phyloP scores from a whole-genome alignment of 2,329 filamentous ascomycete genomes.

The Raffaelea deltoideospora region DNA sequence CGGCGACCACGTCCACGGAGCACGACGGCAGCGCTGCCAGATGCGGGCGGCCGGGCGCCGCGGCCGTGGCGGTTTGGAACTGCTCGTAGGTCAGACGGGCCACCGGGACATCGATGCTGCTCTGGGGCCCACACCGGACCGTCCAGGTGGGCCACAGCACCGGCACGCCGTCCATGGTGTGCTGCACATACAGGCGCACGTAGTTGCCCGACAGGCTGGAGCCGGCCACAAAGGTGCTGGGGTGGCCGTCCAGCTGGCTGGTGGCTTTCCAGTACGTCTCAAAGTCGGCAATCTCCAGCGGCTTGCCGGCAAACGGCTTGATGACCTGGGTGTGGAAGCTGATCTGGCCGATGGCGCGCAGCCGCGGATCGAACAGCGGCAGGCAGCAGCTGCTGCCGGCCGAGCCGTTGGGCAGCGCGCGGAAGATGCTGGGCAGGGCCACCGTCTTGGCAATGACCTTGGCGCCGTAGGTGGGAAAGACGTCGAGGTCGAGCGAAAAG shows the following conservation, averaged over 20 bases:
- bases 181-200: constrained; percentile 77
- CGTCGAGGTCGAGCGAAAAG: constrained; percentile 92
- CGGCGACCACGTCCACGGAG: constrained; percentile 39
- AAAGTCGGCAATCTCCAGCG: constrained; percentile 93
- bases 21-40: constrained; percentile 28
- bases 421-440: constrained; percentile 76
- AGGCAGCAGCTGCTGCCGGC: constrained; percentile 60
- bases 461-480: constrained; percentile 92
- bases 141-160: constrained; percentile 82
- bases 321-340: constrained; percentile 93
- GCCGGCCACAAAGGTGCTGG: constrained; percentile 78
- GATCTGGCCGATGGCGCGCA: constrained; percentile 85
- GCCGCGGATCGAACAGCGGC: constrained; percentile 80
- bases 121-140: constrained; percentile 37
- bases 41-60: constrained; percentile 25
- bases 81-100: constrained; percentile 62
- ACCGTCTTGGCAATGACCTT: constrained; percentile 96
- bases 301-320: constrained; percentile 84
- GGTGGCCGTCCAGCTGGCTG: constrained; percentile 75
- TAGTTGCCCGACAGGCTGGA: constrained; percentile 96
- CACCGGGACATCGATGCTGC: constrained; percentile 58
- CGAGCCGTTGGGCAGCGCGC: constrained; percentile 56
- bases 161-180: constrained; percentile 75
- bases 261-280: constrained; percentile 99
- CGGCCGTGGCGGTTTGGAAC: constrained; percentile 40